Conservation (phyloP, 2,329 filamentous ascomycete genomes). For the Basipetospora sp. region DNA sequence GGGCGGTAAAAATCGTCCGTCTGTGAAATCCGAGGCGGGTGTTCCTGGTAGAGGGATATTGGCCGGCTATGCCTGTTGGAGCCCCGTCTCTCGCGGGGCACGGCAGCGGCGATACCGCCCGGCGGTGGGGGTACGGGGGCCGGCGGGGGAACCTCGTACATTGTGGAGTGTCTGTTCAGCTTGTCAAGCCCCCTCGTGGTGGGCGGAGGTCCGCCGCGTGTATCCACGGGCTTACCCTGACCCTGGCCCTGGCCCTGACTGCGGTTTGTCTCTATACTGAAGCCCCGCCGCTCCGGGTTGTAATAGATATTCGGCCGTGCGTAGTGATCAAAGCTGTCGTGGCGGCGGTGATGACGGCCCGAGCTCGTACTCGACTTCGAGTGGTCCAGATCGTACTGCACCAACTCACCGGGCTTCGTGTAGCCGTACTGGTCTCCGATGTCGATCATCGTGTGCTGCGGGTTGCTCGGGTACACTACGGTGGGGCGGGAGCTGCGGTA, state of each 20-base stretch:
- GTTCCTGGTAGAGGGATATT: constrained; percentile 40
- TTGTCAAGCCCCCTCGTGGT: constrained; percentile 58
- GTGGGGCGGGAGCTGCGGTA: constrained; percentile 34
- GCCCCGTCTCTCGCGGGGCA: constrained; percentile 3
- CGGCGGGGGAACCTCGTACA: constrained; percentile 33
- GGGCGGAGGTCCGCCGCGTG: constrained; percentile 44
- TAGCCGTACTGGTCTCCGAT: constrained; percentile 47
- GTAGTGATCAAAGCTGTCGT: constrained; percentile 43
- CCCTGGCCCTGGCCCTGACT: constrained; percentile 22
- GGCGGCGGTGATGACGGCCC: constrained; percentile 21
- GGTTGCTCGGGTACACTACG: constrained; percentile 27
- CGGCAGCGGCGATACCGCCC: constrained; percentile 1
- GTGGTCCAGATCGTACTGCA: constrained; percentile 45
- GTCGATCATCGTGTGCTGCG: constrained; percentile 27
- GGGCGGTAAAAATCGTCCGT: constrained; percentile 34
- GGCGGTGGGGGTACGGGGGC: constrained; percentile 21
- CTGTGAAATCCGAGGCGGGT: constrained; percentile 25
- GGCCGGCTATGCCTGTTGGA: constrained; percentile 23
- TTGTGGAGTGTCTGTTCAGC: constrained; percentile 30
- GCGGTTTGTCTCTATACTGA: constrained; percentile 32
- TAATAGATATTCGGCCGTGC: constrained; percentile 41
- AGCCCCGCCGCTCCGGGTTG: constrained; percentile 28
- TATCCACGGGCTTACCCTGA: constrained; percentile 21
- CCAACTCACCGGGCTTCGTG: constrained; percentile 47
- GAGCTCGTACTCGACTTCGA: constrained; percentile 25